These are phyloP conservation scores for Podila horticola DNA, from an alignment of 192 early-diverging fungal species.

Conservation along the genomic window DNA sequence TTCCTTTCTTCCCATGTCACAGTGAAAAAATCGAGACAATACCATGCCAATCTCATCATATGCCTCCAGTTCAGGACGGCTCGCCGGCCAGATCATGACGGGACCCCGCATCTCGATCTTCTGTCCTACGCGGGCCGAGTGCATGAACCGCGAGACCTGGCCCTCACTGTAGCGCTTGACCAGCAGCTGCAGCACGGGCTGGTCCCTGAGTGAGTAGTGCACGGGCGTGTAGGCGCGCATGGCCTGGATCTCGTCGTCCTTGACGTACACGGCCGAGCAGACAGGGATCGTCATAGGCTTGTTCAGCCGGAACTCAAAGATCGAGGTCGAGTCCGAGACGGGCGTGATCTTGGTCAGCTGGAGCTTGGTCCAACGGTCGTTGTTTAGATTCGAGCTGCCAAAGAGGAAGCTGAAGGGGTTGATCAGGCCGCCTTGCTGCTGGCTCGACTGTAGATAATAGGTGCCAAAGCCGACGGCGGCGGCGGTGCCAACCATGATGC, in stretches of 20 bases:
- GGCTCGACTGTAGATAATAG: background rate
- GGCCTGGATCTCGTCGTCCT: conserved; percentile 77
- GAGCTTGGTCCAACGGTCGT: conserved; percentile 62
- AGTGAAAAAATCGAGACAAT: background rate
- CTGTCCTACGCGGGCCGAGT: conserved; percentile 62
- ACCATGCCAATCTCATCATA: conserved; percentile 67
- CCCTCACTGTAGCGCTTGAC: conserved; percentile 74
- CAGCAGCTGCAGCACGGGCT: conserved; percentile 68
- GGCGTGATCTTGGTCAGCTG: conserved; percentile 55
- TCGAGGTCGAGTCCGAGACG: conserved; percentile 61
- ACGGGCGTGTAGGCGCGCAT: conserved; percentile 78
- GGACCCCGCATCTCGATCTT: conserved; percentile 75
- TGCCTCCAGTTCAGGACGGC: conserved; percentile 44
- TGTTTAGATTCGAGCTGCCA: conserved; percentile 37
- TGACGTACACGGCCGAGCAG: conserved; percentile 70
- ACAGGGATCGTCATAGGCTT: conserved; percentile 60
- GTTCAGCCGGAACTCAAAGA: conserved; percentile 66
- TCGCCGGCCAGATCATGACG: conserved; percentile 61
- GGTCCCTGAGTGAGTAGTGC: conserved; percentile 51
- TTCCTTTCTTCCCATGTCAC: background rate
- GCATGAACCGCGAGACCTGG: conserved; percentile 71
- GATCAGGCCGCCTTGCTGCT: background rate
- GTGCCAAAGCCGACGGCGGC: background rate
- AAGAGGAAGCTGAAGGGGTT: conserved; percentile 29
- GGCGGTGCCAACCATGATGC: background rate